Evolutionary conservation across 2,329 filamentous ascomycete genomes (phyloP), one percentile per base, ranked within the genome.

Genomic region (Sporothrix humicola): DNA sequence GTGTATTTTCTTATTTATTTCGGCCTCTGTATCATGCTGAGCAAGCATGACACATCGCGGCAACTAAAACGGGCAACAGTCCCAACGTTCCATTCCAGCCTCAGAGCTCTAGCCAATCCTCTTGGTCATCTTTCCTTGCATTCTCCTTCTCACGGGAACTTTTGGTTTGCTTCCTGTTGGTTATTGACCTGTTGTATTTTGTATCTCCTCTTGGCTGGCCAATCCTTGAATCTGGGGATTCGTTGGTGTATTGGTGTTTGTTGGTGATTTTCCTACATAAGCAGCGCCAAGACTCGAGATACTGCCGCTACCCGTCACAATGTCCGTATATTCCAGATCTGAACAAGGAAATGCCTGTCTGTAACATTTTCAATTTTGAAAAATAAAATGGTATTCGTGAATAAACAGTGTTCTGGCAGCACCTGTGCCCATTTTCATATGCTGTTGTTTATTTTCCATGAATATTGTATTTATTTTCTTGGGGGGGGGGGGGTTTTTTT

Each of bases 21-120:
- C 31, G 31, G 31, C 12, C 56, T 31, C 23, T 15, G 12, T 13
- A 58, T 58, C 56, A 31, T 58, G 56, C 56, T 58, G 56, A 58
- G 56, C 23, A 58, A 58, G 56, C 56, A 58, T 58, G 56, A 58
- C 56, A 58, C 56, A 58, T 58, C 56, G 10, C 56, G 12, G 56
- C 56, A 58, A 26, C 56, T 58, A 58, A 58, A 58, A 15, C 10
- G 23, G 23, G 56, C 23, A 58, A 31, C 56, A 15, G 26, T 58
- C 23, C 31, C 23, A 58, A 58, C 3, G 56, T 15, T 58, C 56
- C 23, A 58, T 15, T 58, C 56, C 23, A 58, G 23, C 7, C 31
- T 37, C 31, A 37, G 56, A 31, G 12, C 23, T 20, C 23, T 6
- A 26, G 3, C 56, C n/a, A 17, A 17, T 2, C 15, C n/a, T 15